A percentile compares a stretch with the other conserved stretches of the same genome.
Conservation (phyloP, 306 rosid genomes). For the Prunus fruticosa region DNA sequence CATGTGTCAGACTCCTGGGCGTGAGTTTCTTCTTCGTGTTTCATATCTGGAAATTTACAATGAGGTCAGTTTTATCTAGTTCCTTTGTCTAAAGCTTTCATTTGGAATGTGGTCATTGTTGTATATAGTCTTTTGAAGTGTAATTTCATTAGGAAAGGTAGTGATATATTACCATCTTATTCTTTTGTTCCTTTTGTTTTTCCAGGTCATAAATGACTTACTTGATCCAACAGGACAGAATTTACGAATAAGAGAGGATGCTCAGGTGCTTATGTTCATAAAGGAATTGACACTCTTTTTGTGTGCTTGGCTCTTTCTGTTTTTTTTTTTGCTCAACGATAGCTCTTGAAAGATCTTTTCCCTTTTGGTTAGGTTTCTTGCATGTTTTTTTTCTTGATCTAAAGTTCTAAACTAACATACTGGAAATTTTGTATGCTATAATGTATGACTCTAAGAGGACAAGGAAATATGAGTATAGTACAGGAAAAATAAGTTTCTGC, state of each 20-base stretch:
- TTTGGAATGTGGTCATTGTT: neutral
- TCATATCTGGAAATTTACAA: constrained; percentile 90
- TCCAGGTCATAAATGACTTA: constrained; percentile 82
- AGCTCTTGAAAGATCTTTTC: neutral
- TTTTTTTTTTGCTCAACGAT: neutral
- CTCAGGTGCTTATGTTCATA: constrained; percentile 56
- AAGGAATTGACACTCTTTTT: constrained; percentile 8
- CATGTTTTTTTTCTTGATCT: neutral
- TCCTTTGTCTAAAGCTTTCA: neutral
- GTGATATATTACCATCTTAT: neutral
- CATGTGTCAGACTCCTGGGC: constrained; percentile 65
- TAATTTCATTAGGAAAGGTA: neutral
- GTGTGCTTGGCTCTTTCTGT: neutral
- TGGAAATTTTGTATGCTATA: neutral
- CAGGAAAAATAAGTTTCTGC: neutral
- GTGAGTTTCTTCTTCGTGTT: constrained; percentile 82
- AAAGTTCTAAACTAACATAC: neutral
- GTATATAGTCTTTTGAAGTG: neutral
- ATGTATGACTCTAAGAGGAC: neutral
- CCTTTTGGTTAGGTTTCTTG: neutral
- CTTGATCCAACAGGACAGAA: constrained; percentile 84
- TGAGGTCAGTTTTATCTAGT: constrained; percentile 55
- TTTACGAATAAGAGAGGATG: constrained; percentile 79
- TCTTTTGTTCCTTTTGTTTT: neutral
- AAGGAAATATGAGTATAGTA: neutral